These are phyloP conservation scores for Coniochaeta hoffmannii DNA, from an alignment of 2,329 filamentous ascomycete genomes.

Conservation along the genomic window DNA sequence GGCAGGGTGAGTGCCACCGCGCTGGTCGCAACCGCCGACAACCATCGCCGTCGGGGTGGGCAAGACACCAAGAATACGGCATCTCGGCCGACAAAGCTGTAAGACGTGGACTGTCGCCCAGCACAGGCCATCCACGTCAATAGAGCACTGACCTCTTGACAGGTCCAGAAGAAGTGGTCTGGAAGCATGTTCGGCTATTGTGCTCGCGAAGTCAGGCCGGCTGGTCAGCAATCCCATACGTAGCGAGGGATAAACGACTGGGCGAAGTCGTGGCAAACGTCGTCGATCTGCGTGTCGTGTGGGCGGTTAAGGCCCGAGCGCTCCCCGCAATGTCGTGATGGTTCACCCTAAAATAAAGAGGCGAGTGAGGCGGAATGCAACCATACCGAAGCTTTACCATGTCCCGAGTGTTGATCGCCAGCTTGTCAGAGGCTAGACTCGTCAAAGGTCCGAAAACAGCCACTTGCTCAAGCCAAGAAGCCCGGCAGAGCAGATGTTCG, in stretches of 20 bases:
- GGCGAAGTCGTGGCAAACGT: not conserved
- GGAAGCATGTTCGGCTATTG: not conserved
- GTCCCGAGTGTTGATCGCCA: not conserved
- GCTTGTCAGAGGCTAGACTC: not conserved
- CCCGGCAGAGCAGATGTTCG: not conserved
- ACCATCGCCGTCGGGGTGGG: too few species aligned
- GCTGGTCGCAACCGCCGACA: too few species aligned
- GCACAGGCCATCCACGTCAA: not conserved
- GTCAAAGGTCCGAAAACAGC: not conserved
- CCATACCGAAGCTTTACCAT: not conserved
- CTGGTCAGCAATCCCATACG: too few species aligned
- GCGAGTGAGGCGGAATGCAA: not conserved
- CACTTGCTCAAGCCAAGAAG: not conserved
- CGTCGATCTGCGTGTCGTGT: not conserved
- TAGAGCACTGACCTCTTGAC: not conserved
- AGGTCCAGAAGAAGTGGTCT: not conserved
- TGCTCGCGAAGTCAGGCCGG: not conserved
- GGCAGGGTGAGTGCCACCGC: not conserved
- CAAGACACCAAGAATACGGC: too few species aligned
- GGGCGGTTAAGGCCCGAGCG: not conserved
- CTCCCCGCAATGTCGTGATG: not conserved
- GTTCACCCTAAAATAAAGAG: not conserved
- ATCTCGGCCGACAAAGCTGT: too few species aligned
- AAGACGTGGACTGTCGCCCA: not conserved
- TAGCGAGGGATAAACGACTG: too few species aligned